phyloP scores from a whole-genome alignment of 805 yeast species.

The Limtongia smithiae region DNA sequence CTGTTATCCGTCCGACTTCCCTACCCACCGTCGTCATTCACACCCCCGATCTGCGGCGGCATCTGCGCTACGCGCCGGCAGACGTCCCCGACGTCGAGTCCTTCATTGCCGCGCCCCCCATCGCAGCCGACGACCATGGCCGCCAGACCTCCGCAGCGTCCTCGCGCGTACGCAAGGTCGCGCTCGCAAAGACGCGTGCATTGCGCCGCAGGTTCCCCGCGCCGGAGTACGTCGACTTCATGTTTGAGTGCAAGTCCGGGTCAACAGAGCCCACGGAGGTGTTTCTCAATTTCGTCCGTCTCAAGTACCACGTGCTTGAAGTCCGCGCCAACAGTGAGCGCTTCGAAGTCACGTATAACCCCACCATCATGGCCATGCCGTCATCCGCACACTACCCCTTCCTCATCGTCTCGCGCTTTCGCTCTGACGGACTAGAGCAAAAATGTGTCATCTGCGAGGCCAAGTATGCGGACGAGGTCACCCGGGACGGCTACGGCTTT shows the following conservation, averaged over 20 bases:
- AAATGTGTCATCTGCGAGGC: slow-evolving; percentile 23
- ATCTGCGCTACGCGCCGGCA: slow-evolving; percentile 11
- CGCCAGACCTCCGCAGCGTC: neutral
- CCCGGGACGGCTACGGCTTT: slow-evolving; percentile 11
- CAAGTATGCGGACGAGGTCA: slow-evolving; percentile 17
- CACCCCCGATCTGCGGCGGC: slow-evolving; percentile 13
- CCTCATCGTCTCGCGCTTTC: slow-evolving; percentile 25
- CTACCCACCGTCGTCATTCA: slow-evolving; percentile 5
- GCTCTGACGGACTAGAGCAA: slow-evolving; percentile 20
- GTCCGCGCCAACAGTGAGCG: slow-evolving; percentile 18
- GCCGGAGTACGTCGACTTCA: neutral
- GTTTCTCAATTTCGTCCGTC: slow-evolving; percentile 17
- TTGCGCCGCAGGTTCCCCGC: neutral
- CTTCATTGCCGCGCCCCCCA: neutral
- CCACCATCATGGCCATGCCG: slow-evolving; percentile 25
- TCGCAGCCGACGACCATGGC: slow-evolving; percentile 1
- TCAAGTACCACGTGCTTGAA: slow-evolving; percentile 16
- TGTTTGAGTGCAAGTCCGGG: slow-evolving; percentile 11
- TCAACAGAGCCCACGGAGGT: slow-evolving; percentile 5
- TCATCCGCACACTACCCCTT: slow-evolving; percentile 26
- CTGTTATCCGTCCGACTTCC: slow-evolving; percentile 10
- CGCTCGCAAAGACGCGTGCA: neutral
- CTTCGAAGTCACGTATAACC: slow-evolving; percentile 25
- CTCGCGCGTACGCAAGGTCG: neutral
- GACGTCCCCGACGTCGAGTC: neutral